phyloP scores from a whole-genome alignment of 495 filamentous ascomycete genomes.

The Daldinia childiae region DNA sequence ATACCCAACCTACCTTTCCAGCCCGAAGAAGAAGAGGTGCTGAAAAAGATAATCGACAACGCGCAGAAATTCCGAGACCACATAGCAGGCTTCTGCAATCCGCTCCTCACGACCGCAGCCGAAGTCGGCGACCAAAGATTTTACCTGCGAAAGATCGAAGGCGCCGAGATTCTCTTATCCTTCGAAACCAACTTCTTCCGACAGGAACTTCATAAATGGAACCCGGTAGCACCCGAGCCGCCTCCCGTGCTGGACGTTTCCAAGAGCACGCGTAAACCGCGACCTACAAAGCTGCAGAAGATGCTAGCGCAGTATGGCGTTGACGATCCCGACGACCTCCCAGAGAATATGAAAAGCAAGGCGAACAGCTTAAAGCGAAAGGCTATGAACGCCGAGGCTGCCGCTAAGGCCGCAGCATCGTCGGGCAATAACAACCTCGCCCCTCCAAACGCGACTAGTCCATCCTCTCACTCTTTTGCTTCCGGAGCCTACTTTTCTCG shows the following conservation, averaged over 20 bases:
- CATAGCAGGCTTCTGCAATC: constrained; percentile 81
- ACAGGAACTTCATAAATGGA: constrained; percentile 96
- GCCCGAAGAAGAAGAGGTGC: constrained; percentile 89
- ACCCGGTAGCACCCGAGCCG: constrained; percentile 84
- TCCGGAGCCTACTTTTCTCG: constrained; percentile 49
- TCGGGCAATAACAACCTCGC: constrained; percentile 30
- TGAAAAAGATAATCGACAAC: constrained; percentile 84
- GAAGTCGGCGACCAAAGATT: constrained; percentile 94
- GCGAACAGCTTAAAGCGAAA: constrained; percentile 71
- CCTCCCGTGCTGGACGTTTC: constrained; percentile 86
- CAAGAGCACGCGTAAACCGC: constrained; percentile 93
- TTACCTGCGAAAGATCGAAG: constrained; percentile 97
- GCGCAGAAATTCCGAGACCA: constrained; percentile 86
- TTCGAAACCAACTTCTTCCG: constrained; percentile 98
- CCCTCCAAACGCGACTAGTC: constrained; percentile 49
- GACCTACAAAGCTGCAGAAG: constrained; percentile 97
- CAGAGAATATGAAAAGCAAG: constrained; percentile 80
- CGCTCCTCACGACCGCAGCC: constrained; percentile 78
- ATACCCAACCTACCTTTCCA: constrained; percentile 88
- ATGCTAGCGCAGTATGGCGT: constrained; percentile 88
- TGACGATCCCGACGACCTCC: constrained; percentile 86
- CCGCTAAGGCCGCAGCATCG: constrained; percentile 38
- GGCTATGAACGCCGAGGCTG: constrained; percentile 56
- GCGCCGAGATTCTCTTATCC: constrained; percentile 90
- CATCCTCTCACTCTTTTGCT: constrained; percentile 48